Evolutionary conservation across 1,284 basidiomycete species (phyloP).

Genomic region (Ceratobasidium sp.): DNA sequence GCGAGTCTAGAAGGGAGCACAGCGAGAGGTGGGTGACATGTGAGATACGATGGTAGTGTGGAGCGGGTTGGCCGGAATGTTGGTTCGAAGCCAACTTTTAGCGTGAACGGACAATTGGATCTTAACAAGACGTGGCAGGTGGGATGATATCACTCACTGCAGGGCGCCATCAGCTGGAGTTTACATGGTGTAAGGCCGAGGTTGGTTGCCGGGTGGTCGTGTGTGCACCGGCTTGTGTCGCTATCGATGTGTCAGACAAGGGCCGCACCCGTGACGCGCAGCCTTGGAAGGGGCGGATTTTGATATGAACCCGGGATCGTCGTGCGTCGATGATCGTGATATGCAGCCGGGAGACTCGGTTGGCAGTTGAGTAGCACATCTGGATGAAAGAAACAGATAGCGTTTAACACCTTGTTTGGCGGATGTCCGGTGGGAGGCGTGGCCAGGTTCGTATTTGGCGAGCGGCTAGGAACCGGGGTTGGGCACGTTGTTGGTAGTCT

Average conservation of each 20-base stretch:
- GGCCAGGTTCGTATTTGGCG: background rate
- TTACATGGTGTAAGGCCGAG: background rate
- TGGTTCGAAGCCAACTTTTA: too few relatives aligned
- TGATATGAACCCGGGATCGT: slow-evolving; percentile 8
- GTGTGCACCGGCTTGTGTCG: background rate
- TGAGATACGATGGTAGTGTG: too few relatives aligned
- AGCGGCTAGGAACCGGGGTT: slow-evolving; percentile 10
- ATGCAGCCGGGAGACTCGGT: background rate
- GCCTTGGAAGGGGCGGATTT: background rate
- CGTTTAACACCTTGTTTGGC: slow-evolving; percentile 10
- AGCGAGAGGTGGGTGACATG: too few relatives aligned
- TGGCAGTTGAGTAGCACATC: background rate
- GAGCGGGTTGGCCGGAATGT: too few relatives aligned
- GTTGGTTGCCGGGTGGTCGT: background rate
- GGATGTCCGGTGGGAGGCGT: background rate
- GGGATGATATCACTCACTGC: background rate
- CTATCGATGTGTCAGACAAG: background rate
- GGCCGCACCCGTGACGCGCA: slow-evolving; percentile 4
- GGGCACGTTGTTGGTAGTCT: slow-evolving; percentile 10
- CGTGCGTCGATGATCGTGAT: slow-evolving; percentile 3
- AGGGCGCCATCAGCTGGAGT: too few relatives aligned
- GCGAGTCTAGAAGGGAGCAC: too few relatives aligned
- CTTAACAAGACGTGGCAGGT: too few relatives aligned
- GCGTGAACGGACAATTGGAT: too few relatives aligned
- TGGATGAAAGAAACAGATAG: background rate